Percentiles rank a stretch among this genome's conserved stretches.
These are phyloP conservation scores for Acorus calamus DNA, from an alignment of 106 monocot genomes.

Conservation along the genomic window DNA sequence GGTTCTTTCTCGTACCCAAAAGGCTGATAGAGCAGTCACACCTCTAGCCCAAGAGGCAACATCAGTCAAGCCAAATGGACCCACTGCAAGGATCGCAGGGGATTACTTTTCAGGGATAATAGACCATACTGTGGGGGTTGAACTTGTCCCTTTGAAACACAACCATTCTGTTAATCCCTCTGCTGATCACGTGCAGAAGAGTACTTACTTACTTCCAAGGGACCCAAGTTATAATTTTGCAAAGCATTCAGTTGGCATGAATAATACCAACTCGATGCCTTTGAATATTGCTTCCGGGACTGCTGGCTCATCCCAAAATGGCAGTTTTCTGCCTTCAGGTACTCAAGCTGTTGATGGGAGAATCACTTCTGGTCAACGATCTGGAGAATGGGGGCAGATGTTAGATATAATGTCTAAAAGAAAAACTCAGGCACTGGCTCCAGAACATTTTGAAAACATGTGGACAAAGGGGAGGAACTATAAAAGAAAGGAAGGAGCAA, in stretches of 20 bases:
- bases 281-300: slow-evolving; percentile 1
- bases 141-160: slow-evolving; percentile 61
- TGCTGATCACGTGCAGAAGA: slow-evolving; percentile 9
- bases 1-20: slow-evolving; percentile 58
- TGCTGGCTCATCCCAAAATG: slow-evolving; percentile 1
- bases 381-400: slow-evolving; percentile 47
- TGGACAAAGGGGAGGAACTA: slow-evolving; percentile 94
- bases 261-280: background rate
- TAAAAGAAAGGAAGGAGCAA: slow-evolving; percentile 37
- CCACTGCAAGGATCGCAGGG: slow-evolving; percentile 13
- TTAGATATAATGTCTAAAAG: slow-evolving; percentile 57
- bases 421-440: slow-evolving; percentile 68
- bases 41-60: slow-evolving; percentile 21
- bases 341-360: slow-evolving; percentile 14
- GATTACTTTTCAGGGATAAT: slow-evolving; percentile 39
- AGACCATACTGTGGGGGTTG: slow-evolving; percentile 56
- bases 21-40: slow-evolving; percentile 30
- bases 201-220: slow-evolving; percentile 5
- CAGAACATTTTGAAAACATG: slow-evolving; percentile 88
- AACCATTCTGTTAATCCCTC: slow-evolving; percentile 16
- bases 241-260: background rate
- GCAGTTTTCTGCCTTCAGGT: slow-evolving; percentile 14
- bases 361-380: slow-evolving; percentile 9
- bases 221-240: slow-evolving; percentile 5
- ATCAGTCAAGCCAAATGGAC: slow-evolving; percentile 19